Evolutionary conservation across 208 protist genomes (phyloP).

Genomic region (Acanthamoeba lenticulata): DNA sequence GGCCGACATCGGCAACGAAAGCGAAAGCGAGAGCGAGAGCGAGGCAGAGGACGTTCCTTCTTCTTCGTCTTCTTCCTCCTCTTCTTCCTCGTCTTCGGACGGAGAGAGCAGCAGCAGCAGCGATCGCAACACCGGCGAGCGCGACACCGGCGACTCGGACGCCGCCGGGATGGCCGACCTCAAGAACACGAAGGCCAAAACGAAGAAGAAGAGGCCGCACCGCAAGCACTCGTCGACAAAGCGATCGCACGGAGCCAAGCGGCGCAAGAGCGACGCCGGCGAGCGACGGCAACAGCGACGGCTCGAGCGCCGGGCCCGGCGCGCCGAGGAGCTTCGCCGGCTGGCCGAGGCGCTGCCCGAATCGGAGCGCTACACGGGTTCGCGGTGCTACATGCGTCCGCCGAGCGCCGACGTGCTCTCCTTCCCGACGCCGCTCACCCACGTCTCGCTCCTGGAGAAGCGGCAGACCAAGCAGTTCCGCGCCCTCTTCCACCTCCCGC

Average conservation of each 20-base stretch:
- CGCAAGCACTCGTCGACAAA: too few species aligned
- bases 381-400: conserved; percentile 3
- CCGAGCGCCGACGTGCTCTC: conserved; percentile 31
- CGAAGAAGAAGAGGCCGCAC: not conserved
- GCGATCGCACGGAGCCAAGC: not conserved
- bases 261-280: not conserved
- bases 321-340: not conserved
- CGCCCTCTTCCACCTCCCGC: conserved; percentile 20
- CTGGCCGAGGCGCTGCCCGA: not conserved
- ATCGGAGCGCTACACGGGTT: conserved; percentile 9
- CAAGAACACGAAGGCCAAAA: too few species aligned
- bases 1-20: not conserved
- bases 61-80: not conserved
- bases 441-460: conserved; percentile 8
- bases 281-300: not conserved
- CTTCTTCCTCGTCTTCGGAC: not conserved
- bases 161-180: too few species aligned
- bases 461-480: not conserved
- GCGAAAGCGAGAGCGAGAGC: not conserved
- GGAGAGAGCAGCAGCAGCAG: too few species aligned
- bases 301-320: not conserved
- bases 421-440: not conserved
- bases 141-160: not conserved
- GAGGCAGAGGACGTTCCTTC: not conserved
- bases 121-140: not conserved